Evolutionary conservation across 2,329 filamentous ascomycete genomes (phyloP).

Genomic region (Scytalidium sp.): DNA sequence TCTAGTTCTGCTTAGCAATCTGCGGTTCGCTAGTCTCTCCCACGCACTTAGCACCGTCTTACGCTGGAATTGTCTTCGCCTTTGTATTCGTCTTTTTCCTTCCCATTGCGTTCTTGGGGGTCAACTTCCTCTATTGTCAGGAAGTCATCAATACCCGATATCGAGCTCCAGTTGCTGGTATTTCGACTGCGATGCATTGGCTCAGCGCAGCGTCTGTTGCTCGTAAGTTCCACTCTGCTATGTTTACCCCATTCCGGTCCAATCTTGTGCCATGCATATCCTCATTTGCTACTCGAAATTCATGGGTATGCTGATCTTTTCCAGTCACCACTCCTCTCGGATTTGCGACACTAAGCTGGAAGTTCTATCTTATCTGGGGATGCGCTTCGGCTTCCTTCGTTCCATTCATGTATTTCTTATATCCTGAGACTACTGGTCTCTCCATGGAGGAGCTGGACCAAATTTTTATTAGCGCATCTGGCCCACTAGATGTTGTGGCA

Average conservation of each 20-base stretch:
- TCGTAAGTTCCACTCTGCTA: not conserved
- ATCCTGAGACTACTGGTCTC: not conserved
- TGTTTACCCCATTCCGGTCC: not conserved
- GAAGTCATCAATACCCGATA: slow-evolving; percentile 52
- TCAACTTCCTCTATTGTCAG: slow-evolving; percentile 58
- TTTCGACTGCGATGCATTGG: slow-evolving; percentile 54
- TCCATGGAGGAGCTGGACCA: not conserved
- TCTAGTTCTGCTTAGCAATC: not conserved
- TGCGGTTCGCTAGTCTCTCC: not conserved
- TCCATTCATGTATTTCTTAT: not conserved
- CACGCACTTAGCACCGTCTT: not conserved
- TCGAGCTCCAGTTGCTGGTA: slow-evolving; percentile 51
- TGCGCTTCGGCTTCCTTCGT: not conserved
- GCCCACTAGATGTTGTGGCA: not conserved
- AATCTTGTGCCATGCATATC: not conserved
- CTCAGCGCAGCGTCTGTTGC: slow-evolving; percentile 40
- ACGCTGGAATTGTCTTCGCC: not conserved
- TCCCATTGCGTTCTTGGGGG: slow-evolving; percentile 55
- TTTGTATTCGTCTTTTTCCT: slow-evolving; percentile 61
- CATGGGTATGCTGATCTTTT: not conserved
- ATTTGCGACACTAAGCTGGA: not conserved
- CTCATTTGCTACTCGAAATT: not conserved
- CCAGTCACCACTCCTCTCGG: not conserved
- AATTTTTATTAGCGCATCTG: not conserved
- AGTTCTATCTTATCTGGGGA: not conserved